phyloP scores from a whole-genome alignment of 805 yeast species.

The Candida boidinii region DNA sequence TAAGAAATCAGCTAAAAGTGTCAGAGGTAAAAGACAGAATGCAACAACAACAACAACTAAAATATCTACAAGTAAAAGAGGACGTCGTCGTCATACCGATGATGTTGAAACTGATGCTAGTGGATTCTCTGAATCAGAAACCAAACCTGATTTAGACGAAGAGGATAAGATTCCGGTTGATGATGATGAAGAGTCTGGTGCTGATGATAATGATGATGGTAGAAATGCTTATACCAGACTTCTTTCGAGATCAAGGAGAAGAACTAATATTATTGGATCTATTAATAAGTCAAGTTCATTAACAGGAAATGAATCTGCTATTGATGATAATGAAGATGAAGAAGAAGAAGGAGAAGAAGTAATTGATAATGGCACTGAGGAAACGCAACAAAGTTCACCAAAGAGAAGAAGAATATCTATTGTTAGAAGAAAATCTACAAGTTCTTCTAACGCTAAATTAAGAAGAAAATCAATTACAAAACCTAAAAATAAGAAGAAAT shows the following conservation, averaged over 20 bases:
- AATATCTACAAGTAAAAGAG: not conserved
- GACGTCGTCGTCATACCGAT: not conserved
- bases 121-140: not conserved
- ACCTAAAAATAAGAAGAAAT: not conserved
- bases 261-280: conserved; percentile 1
- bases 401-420: conserved; percentile 10
- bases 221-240: too few relatives aligned
- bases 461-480: not conserved
- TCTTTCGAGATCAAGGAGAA: too few relatives aligned
- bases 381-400: too few relatives aligned
- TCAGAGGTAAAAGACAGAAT: too few relatives aligned
- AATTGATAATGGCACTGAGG: too few relatives aligned
- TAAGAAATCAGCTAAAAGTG: not conserved
- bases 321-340: conserved; percentile 3
- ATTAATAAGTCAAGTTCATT: too few relatives aligned
- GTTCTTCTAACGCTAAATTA: not conserved
- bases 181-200: not conserved
- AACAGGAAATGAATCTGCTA: conserved; percentile 2
- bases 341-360: not conserved
- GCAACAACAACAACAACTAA: not conserved
- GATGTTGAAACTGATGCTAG: not conserved
- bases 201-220: too few relatives aligned
- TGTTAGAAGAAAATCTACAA: not conserved
- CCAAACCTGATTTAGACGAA: not conserved
- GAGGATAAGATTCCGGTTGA: not conserved